Evolutionary conservation across 2,329 filamentous ascomycete genomes (phyloP).

Genomic region (Diaporthe caulivora): DNA sequence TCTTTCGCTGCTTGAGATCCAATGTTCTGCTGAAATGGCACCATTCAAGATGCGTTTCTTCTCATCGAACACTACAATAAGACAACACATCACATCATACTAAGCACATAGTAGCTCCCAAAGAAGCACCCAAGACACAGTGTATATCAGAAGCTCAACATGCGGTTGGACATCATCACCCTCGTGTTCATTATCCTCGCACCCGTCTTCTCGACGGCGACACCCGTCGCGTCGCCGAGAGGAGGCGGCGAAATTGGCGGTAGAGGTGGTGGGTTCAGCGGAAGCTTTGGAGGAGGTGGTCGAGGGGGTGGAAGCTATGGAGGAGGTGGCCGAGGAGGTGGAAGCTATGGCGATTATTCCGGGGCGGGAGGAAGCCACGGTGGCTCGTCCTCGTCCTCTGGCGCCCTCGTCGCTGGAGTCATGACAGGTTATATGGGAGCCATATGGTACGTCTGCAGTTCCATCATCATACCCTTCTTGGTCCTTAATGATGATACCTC

Average conservation of each 20-base stretch:
- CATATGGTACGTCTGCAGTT: neutral
- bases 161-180: neutral
- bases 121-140: neutral
- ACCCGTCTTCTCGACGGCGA: neutral
- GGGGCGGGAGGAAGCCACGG: neutral
- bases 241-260: neutral
- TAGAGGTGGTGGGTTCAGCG: neutral
- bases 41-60: neutral
- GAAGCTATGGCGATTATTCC: neutral
- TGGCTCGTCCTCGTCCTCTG: neutral
- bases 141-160: neutral
- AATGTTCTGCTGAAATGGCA: neutral
- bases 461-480: neutral
- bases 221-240: neutral
- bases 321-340: neutral
- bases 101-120: too few species aligned
- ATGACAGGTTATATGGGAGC: neutral
- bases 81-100: neutral
- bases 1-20: neutral
- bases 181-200: neutral
- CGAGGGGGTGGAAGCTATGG: slow-evolving; percentile 2
- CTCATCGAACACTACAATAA: too few species aligned
- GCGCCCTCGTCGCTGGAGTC: neutral
- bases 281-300: neutral
- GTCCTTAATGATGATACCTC: neutral